Evolutionary conservation across 2,329 filamentous ascomycete genomes (phyloP).

Genomic region (Stachybotrys chlorohalonatus): DNA sequence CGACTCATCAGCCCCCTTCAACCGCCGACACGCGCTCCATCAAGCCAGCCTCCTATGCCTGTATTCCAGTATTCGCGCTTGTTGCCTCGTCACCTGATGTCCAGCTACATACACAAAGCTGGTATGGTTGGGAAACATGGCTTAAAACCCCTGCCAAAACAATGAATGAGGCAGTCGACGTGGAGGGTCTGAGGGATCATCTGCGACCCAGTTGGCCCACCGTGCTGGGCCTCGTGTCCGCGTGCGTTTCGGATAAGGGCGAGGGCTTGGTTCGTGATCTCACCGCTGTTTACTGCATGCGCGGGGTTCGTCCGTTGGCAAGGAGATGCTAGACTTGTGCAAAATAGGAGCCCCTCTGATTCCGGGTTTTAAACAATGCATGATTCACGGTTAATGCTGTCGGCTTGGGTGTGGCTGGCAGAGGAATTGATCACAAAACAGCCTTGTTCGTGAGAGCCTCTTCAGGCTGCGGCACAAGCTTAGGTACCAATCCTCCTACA

Average conservation of each 20-base stretch:
- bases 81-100: neutral
- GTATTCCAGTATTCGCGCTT: neutral
- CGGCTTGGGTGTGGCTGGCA: neutral
- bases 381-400: neutral
- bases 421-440: too few relatives aligned
- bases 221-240: neutral
- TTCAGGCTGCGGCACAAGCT: too few relatives aligned
- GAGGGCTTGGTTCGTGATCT: constrained; percentile 11
- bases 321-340: constrained; percentile 8
- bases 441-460: too few relatives aligned
- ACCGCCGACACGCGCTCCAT: neutral
- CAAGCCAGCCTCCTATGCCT: too few relatives aligned
- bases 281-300: constrained; percentile 12
- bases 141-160: too few relatives aligned
- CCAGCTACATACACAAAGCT: too few relatives aligned
- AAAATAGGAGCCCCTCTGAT: neutral
- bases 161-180: too few relatives aligned
- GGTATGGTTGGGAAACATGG: too few relatives aligned
- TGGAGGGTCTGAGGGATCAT: neutral
- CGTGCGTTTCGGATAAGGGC: constrained; percentile 1
- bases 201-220: neutral
- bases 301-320: constrained; percentile 10
- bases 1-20: neutral
- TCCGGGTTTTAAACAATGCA: constrained; percentile 1
- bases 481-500: too few relatives aligned